These are phyloP conservation scores for Microcera coccophila DNA, from an alignment of 2,329 filamentous ascomycete species.

Conservation along the genomic window DNA sequence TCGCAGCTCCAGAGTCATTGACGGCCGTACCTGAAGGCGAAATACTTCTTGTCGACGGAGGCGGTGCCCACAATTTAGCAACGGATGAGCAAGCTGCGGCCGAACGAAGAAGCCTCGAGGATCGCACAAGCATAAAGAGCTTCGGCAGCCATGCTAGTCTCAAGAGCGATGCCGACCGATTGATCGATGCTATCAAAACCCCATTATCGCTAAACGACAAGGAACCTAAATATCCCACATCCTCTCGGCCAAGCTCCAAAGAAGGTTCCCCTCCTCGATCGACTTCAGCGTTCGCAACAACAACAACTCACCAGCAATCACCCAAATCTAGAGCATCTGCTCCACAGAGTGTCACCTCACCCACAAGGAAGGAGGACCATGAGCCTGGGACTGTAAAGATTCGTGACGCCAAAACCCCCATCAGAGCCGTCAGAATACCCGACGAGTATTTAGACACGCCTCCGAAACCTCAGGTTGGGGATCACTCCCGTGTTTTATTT, in stretches of 20 bases:
- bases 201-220: slow-evolving; percentile 44
- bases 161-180: slow-evolving; percentile 61
- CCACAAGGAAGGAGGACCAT: slow-evolving; percentile 15
- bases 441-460: slow-evolving; percentile 43
- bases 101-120: slow-evolving; percentile 18
- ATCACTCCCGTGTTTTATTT: slow-evolving; percentile 36
- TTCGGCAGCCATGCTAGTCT: slow-evolving; percentile 45
- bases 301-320: not conserved
- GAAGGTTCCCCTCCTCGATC: slow-evolving; percentile 11
- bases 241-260: slow-evolving; percentile 10
- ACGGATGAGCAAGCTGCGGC: slow-evolving; percentile 5
- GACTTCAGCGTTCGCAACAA: not conserved
- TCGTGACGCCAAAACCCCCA: slow-evolving; percentile 42
- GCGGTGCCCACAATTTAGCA: slow-evolving; percentile 24
- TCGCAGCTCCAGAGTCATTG: slow-evolving; percentile 22
- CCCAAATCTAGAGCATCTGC: too few relatives aligned
- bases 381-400: slow-evolving; percentile 38
- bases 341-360: slow-evolving; percentile 8
- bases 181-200: slow-evolving; percentile 69
- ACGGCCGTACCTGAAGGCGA: slow-evolving; percentile 45
- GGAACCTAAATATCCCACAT: slow-evolving; percentile 33
- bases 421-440: slow-evolving; percentile 46
- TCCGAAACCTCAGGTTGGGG: slow-evolving; percentile 24
- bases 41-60: slow-evolving; percentile 57
- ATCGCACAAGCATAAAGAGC: slow-evolving; percentile 38